Percentiles rank a stretch among this genome's conserved stretches.
Evolutionary conservation across 495 filamentous ascomycete species (phyloP).

Genomic region (Podospora pseudoanserina): DNA sequence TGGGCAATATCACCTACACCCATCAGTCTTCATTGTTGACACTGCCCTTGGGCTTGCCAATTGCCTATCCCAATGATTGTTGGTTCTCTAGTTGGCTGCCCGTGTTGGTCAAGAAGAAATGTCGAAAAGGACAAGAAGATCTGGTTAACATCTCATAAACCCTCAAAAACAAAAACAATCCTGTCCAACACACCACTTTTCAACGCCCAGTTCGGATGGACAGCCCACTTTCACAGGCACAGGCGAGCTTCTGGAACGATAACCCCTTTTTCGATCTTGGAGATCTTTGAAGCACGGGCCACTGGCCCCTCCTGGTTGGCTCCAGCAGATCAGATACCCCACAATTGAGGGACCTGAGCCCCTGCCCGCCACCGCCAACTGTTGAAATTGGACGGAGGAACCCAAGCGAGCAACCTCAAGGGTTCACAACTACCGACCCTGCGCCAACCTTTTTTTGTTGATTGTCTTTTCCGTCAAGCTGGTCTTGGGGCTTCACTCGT

Average conservation of each 20-base stretch:
- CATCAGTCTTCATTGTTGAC: background rate
- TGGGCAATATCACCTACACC: background rate
- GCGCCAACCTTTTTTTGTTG: background rate
- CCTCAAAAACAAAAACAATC: too few species aligned
- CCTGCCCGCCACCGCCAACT: background rate
- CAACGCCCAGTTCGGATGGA: background rate
- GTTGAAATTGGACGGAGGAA: constrained; percentile 1
- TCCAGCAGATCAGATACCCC: background rate
- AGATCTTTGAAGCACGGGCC: constrained; percentile 6
- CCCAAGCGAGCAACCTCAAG: background rate
- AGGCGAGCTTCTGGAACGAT: constrained; percentile 19
- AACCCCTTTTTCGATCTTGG: constrained; percentile 9
- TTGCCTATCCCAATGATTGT: too few species aligned
- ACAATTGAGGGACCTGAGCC: background rate
- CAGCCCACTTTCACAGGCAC: constrained; percentile 15
- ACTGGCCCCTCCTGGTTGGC: background rate
- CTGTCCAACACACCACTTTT: background rate
- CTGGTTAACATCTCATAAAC: too few species aligned
- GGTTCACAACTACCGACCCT: constrained; percentile 4
- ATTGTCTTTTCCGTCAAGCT: constrained; percentile 3
- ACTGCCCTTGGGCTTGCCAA: too few species aligned
- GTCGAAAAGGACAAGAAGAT: too few species aligned
- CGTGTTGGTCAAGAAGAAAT: too few species aligned
- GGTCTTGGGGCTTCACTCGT: background rate
- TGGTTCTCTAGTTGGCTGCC: too few species aligned